phyloP scores from a whole-genome alignment of 2,329 filamentous ascomycete species.

The Nothopassalora personata region DNA sequence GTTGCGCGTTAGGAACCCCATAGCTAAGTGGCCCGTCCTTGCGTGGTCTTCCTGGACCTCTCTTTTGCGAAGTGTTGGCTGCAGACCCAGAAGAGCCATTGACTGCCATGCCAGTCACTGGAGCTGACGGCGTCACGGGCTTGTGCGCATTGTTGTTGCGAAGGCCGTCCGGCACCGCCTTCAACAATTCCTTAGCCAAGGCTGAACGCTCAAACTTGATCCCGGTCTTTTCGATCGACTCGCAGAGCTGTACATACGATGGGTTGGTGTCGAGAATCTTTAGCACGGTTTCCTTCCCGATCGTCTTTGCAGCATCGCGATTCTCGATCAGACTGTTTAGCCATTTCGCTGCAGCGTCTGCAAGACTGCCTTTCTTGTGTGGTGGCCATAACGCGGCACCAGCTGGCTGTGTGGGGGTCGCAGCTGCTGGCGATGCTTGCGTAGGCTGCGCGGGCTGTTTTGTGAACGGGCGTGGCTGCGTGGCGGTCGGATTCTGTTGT shows the following conservation, averaged over 20 bases:
- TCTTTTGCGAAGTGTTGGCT: slow-evolving; percentile 15
- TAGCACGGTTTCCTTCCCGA: slow-evolving; percentile 40
- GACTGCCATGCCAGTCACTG: slow-evolving; percentile 11
- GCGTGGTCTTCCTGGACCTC: slow-evolving; percentile 12
- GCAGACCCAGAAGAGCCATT: slow-evolving; percentile 6
- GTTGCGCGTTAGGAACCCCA: slow-evolving; percentile 6
- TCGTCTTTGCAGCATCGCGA: slow-evolving; percentile 36
- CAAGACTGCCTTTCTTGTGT: slow-evolving; percentile 47
- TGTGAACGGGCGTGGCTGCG: neutral
- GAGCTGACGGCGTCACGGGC: neutral
- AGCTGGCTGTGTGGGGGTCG: slow-evolving; percentile 2
- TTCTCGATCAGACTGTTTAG: slow-evolving; percentile 43
- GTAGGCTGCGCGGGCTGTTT: neutral
- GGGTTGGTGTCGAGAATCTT: slow-evolving; percentile 49
- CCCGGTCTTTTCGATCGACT: slow-evolving; percentile 46
- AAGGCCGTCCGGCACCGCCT: slow-evolving; percentile 38
- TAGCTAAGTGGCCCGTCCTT: slow-evolving; percentile 16
- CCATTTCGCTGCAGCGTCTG: slow-evolving; percentile 45
- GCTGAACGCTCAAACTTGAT: slow-evolving; percentile 48
- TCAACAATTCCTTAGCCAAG: slow-evolving; percentile 49
- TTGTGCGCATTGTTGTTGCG: slow-evolving; percentile 7
- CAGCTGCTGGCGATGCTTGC: neutral
- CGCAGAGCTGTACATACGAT: slow-evolving; percentile 52
- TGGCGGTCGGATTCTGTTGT: neutral
- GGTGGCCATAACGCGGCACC: slow-evolving; percentile 43